Evolutionary conservation across 208 protist genomes (phyloP).

Genomic region (Jaenimonas drosophilae): DNA sequence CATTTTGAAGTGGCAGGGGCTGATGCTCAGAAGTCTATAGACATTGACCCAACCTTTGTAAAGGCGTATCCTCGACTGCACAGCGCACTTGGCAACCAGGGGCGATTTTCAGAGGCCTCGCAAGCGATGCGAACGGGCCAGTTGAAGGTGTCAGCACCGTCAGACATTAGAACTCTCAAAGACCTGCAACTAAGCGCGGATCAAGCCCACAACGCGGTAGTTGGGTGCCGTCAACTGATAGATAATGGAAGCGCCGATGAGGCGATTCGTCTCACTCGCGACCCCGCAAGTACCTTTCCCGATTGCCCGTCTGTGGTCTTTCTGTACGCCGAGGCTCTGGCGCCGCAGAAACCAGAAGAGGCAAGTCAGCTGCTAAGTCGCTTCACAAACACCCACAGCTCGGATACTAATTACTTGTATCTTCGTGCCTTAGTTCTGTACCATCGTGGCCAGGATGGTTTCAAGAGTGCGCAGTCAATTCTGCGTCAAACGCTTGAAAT

Average conservation of each 20-base stretch:
- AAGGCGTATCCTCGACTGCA: slow-evolving; percentile 85
- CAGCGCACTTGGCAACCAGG: slow-evolving; percentile 69
- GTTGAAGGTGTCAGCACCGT: slow-evolving; percentile 1
- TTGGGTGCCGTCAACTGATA: slow-evolving; percentile 19
- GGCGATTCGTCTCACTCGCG: slow-evolving; percentile 19
- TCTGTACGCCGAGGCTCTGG: slow-evolving; percentile 47
- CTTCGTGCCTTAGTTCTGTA: slow-evolving; percentile 55
- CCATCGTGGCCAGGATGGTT: slow-evolving; percentile 58
- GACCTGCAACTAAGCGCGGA: slow-evolving; percentile 18
- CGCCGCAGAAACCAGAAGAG: slow-evolving; percentile 32
- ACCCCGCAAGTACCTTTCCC: slow-evolving; percentile 35
- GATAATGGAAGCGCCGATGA: slow-evolving; percentile 18
- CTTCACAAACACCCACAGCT: slow-evolving; percentile 32
- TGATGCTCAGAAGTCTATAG: slow-evolving; percentile 67
- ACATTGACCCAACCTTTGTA: slow-evolving; percentile 61
- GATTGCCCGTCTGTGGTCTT: slow-evolving; percentile 47
- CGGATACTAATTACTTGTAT: slow-evolving; percentile 58
- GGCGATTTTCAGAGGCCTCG: slow-evolving; percentile 44
- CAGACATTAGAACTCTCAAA: not conserved
- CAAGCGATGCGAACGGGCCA: slow-evolving; percentile 18
- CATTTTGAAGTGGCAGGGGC: slow-evolving; percentile 35
- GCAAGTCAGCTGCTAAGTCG: slow-evolving; percentile 31
- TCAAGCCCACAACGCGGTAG: slow-evolving; percentile 26
- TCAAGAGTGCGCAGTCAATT: slow-evolving; percentile 50
- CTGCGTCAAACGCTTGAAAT: slow-evolving; percentile 51